Percentiles rank a stretch among this genome's conserved stretches.
Evolutionary conservation across 1,139 yeast genomes (phyloP).

Genomic region (Debaryomycetaceae sp.): DNA sequence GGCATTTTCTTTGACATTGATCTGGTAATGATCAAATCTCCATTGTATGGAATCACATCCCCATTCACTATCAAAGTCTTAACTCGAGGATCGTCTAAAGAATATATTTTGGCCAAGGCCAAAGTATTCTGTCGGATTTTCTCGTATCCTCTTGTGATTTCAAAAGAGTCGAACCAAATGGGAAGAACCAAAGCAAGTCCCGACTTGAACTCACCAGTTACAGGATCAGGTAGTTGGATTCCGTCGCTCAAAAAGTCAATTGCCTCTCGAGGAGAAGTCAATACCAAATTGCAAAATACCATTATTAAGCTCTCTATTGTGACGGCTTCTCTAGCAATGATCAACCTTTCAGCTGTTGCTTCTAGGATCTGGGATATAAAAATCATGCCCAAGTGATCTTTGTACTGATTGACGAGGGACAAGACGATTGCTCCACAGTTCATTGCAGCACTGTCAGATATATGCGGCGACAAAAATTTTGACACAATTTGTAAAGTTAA

Average conservation of each 20-base stretch:
- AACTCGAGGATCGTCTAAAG: constrained; percentile 54
- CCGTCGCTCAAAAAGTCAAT: constrained; percentile 51
- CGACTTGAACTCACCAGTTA: constrained; percentile 17
- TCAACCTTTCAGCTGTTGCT: constrained; percentile 68
- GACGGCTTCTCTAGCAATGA: constrained; percentile 62
- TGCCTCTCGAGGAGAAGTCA: constrained; percentile 57
- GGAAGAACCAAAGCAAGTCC: constrained; percentile 34
- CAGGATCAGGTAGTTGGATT: constrained; percentile 30
- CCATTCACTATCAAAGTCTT: constrained; percentile 64
- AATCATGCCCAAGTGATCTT: constrained; percentile 43
- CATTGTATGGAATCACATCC: constrained; percentile 63
- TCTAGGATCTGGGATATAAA: constrained; percentile 59
- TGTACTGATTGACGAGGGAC: constrained; percentile 61
- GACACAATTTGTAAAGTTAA: constrained; percentile 60
- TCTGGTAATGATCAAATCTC: constrained; percentile 70
- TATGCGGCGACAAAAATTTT: constrained; percentile 64
- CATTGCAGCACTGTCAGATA: constrained; percentile 78
- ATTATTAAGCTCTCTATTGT: constrained; percentile 74
- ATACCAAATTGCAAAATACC: constrained; percentile 72
- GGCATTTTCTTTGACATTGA: constrained; percentile 76
- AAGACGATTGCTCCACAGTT: constrained; percentile 69
- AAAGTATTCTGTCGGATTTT: constrained; percentile 66
- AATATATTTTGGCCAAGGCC: constrained; percentile 62
- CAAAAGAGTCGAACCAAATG: constrained; percentile 82
- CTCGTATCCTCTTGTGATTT: constrained; percentile 74